Percentiles rank a stretch among this genome's conserved stretches.
Conservation (phyloP, 768 basidiomycete species). For the Hygrocybe coccinea region DNA sequence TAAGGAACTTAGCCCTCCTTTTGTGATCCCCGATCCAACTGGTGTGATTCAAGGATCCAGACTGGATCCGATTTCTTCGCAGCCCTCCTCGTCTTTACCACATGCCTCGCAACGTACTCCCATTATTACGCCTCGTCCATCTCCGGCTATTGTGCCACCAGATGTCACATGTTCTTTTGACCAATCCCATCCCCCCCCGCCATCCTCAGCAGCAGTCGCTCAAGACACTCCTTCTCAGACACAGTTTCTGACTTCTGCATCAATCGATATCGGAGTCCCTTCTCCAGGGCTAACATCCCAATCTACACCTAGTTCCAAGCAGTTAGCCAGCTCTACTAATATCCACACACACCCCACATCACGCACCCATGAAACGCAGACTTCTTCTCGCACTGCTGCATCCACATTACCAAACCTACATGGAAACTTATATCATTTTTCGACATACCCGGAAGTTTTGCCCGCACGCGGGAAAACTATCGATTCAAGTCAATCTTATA, state of each 20-base stretch:
- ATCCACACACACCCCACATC: neutral
- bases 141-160: too few species aligned
- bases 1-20: neutral
- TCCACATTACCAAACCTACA: neutral
- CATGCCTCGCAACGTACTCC: neutral
- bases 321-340: neutral
- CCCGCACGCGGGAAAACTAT: neutral
- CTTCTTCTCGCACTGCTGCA: neutral
- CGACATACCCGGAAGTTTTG: neutral
- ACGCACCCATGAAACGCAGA: neutral
- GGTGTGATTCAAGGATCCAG: neutral
- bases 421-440: neutral
- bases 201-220: too few species aligned
- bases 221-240: neutral
- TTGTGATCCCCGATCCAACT: neutral
- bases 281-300: neutral
- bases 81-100: neutral
- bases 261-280: neutral
- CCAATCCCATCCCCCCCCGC: too few species aligned
- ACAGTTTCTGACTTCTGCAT: neutral
- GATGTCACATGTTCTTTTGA: too few species aligned
- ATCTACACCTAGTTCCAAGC: neutral
- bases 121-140: too few species aligned
- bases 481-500: neutral
- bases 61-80: neutral